phyloP scores from a whole-genome alignment of 768 basidiomycete species.

The Naganishia onofrii region DNA sequence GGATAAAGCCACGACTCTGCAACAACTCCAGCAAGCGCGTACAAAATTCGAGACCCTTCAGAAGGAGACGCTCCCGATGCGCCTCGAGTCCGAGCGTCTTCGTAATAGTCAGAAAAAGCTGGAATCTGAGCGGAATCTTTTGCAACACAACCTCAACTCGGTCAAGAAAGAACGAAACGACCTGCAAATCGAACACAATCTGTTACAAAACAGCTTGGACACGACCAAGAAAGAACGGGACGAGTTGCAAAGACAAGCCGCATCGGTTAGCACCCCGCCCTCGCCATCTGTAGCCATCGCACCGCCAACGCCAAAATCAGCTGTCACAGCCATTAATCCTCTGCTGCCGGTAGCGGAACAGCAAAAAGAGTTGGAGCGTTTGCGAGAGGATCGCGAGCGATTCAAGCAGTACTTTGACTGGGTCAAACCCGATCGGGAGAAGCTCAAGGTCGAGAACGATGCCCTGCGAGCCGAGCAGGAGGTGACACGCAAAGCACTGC shows the following conservation, averaged over 20 bases:
- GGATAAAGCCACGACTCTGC: not conserved
- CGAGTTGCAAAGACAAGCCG: not conserved
- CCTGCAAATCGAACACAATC: not conserved
- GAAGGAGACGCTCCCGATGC: not conserved
- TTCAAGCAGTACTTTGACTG: conserved; percentile 19
- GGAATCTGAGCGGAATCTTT: not conserved
- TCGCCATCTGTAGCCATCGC: too few relatives aligned
- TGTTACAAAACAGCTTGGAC: not conserved
- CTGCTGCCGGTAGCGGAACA: too few relatives aligned
- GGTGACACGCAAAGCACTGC: not conserved
- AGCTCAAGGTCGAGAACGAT: conserved; percentile 6
- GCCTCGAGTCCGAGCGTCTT: not conserved
- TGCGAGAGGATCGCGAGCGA: not conserved
- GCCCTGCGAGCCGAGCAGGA: not conserved
- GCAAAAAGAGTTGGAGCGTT: not conserved
- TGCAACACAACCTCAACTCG: conserved; percentile 7
- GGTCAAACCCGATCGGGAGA: conserved; percentile 14
- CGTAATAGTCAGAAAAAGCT: conserved; percentile 7
- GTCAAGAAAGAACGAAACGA: not conserved
- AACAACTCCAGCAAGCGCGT: not conserved
- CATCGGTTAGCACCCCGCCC: too few relatives aligned
- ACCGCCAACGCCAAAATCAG: too few relatives aligned
- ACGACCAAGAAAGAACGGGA: not conserved
- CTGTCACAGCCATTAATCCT: too few relatives aligned
- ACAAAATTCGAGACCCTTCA: not conserved